phyloP scores from a whole-genome alignment of 768 basidiomycete species.

The Tylopilus sp. region DNA sequence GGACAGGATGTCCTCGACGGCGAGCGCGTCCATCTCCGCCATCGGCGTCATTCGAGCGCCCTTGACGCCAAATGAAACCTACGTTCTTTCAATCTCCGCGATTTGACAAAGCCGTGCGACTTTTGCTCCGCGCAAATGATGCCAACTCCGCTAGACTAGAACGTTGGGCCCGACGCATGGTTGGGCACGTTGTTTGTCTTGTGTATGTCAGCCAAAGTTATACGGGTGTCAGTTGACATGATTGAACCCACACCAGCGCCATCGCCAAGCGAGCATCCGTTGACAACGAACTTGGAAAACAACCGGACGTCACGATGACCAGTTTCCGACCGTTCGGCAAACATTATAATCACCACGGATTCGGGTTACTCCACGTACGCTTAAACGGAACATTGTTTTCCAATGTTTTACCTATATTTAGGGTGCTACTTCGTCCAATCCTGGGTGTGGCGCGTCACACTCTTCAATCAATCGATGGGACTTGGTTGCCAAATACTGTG shows the following conservation, averaged over 20 bases:
- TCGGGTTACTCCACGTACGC: background rate
- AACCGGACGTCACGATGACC: background rate
- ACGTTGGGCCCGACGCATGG: background rate
- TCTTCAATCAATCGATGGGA: background rate
- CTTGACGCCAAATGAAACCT: background rate
- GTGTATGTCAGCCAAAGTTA: too few relatives aligned
- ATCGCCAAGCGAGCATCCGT: background rate
- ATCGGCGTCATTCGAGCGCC: background rate
- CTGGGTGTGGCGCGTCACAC: background rate
- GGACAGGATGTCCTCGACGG: slow-evolving; percentile 48
- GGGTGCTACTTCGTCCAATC: background rate
- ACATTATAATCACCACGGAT: background rate
- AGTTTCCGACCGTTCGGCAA: background rate
- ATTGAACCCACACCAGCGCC: background rate
- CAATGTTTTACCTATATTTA: background rate
- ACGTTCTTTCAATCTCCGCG: slow-evolving; percentile 24
- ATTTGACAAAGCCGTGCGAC: background rate
- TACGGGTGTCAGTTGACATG: background rate
- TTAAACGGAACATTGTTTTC: slow-evolving; percentile 16
- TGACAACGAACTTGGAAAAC: background rate
- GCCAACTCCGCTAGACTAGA: background rate
- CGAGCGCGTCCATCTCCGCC: slow-evolving; percentile 4
- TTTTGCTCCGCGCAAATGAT: slow-evolving; percentile 10
- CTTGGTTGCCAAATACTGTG: background rate
- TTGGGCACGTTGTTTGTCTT: too few relatives aligned